Evolutionary conservation across 495 filamentous ascomycete species (phyloP), one percentile per base, ranked within the genome.

Genomic region (Neurospora sp.): DNA sequence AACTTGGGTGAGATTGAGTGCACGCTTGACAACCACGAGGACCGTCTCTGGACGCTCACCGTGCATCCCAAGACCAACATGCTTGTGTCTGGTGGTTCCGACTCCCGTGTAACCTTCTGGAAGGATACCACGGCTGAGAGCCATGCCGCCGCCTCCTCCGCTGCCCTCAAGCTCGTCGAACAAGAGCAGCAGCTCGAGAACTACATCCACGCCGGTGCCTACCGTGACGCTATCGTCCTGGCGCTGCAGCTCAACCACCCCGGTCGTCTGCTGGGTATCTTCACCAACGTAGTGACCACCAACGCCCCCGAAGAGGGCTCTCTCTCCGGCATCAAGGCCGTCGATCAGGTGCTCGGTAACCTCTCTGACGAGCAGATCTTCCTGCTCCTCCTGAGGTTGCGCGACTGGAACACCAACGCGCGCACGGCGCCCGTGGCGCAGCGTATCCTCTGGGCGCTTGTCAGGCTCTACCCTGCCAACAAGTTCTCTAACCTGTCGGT

Each of bases 341-440:
- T 98, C 31, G 96, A 98, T 74, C 88, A 93, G 59, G 94, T 97
- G 0, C 85, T 99, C 14, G 88, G 85, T 35, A 86, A 82, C n/a
- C 87, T 99, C 1, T 90, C 89, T 14, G 89, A 96, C 73, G 90
- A 92, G 71, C 94, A 98, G 76, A 86, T 99, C 16, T 93, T 90
- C 76, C 84, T 85, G 9, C 87, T 99, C 18, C 86, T 99, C 9
- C 83, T 92, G 22, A 84, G 96, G 42, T 78, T 98, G 65, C 85
- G 96, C 38, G 95, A 98, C 82, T 98, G 96, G 96, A 98, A 98
- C 78, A 96, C 96, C 20, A 98, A 97, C 74, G 94, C 92, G 0
- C 86, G 93, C 72, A 96, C 92, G n/a, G 90, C 94, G 9, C 86
- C 87, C 3, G 89, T 98, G 38, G 91, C 96, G 8, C 96, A 99